phyloP scores from a whole-genome alignment of 805 yeast genomes.

The Metschnikowia amazonensis region DNA sequence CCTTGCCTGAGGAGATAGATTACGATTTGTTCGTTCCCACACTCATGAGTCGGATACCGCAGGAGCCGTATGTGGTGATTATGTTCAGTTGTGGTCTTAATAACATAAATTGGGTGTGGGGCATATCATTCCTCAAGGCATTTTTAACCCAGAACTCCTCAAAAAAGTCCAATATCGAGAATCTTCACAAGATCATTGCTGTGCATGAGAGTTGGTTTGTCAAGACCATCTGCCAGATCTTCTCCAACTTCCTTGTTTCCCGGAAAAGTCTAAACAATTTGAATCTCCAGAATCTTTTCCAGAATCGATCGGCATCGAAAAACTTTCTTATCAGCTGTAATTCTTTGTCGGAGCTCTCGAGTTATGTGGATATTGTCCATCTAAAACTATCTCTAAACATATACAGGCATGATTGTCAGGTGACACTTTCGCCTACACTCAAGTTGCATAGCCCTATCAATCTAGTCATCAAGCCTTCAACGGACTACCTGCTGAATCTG shows the following conservation, averaged over 20 bases:
- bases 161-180: slow-evolving; percentile 45
- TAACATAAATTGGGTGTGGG: slow-evolving; percentile 67
- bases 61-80: slow-evolving; percentile 58
- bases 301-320: slow-evolving; percentile 17
- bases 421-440: slow-evolving; percentile 15
- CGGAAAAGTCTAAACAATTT: slow-evolving; percentile 27
- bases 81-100: slow-evolving; percentile 82
- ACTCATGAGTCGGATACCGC: slow-evolving; percentile 56
- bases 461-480: slow-evolving; percentile 22
- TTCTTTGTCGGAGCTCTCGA: slow-evolving; percentile 50
- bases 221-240: slow-evolving; percentile 68
- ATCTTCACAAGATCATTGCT: slow-evolving; percentile 59
- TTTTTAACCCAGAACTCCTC: slow-evolving; percentile 48
- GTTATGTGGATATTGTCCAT: slow-evolving; percentile 66
- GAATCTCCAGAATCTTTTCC: slow-evolving; percentile 21
- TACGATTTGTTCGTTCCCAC: slow-evolving; percentile 54
- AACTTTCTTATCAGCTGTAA: slow-evolving; percentile 18
- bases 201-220: slow-evolving; percentile 93
- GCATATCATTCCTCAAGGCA: slow-evolving; percentile 48
- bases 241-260: slow-evolving; percentile 53
- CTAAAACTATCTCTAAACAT: slow-evolving; percentile 73
- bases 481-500: slow-evolving; percentile 16
- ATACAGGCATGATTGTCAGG: slow-evolving; percentile 60
- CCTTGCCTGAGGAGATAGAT: slow-evolving; percentile 46
- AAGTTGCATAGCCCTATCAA: slow-evolving; percentile 11